These are phyloP conservation scores for Kazachstania bromeliacearum DNA, from an alignment of 805 yeast genomes.

Conservation along the genomic window DNA sequence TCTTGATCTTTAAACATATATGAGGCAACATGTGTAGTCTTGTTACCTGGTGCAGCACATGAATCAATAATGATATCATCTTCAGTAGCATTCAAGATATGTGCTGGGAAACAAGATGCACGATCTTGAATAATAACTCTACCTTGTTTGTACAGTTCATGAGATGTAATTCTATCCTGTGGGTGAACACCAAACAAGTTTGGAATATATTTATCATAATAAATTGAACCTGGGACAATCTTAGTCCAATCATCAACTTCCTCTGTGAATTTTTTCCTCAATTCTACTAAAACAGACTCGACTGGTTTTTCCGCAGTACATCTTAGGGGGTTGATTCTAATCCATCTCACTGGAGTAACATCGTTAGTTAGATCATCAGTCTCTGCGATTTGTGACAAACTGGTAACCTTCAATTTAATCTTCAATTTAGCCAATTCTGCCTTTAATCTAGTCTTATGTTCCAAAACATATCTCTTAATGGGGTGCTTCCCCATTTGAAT, in stretches of 20 bases:
- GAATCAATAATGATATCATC: constrained; percentile 74
- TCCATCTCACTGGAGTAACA: constrained; percentile 73
- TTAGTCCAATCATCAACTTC: constrained; percentile 39
- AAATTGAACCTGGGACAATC: constrained; percentile 48
- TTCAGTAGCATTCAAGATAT: constrained; percentile 54
- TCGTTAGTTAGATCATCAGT: constrained; percentile 38
- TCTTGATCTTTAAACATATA: constrained; percentile 14
- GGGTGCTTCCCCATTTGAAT: constrained; percentile 86
- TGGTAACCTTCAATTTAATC: constrained; percentile 55
- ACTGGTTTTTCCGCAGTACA: constrained; percentile 26
- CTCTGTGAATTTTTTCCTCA: constrained; percentile 31
- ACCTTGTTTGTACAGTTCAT: constrained; percentile 66
- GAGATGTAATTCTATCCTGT: constrained; percentile 53
- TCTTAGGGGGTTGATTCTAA: constrained; percentile 60
- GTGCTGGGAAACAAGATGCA: constrained; percentile 94
- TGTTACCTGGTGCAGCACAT: constrained; percentile 98
- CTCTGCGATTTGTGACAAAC: constrained; percentile 43
- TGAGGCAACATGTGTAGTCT: constrained; percentile 75
- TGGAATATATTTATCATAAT: constrained; percentile 64
- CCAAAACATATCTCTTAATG: constrained; percentile 68
- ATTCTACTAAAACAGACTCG: constrained; percentile 18
- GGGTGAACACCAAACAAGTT: constrained; percentile 78
- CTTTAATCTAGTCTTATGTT: constrained; percentile 69
- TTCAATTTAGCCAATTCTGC: constrained; percentile 77
- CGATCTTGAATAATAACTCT: constrained; percentile 86